Percentiles rank a stretch among this genome's conserved stretches.
Conservation (phyloP, 1,284 basidiomycete species). For the Rhodotorula sp. region DNA sequence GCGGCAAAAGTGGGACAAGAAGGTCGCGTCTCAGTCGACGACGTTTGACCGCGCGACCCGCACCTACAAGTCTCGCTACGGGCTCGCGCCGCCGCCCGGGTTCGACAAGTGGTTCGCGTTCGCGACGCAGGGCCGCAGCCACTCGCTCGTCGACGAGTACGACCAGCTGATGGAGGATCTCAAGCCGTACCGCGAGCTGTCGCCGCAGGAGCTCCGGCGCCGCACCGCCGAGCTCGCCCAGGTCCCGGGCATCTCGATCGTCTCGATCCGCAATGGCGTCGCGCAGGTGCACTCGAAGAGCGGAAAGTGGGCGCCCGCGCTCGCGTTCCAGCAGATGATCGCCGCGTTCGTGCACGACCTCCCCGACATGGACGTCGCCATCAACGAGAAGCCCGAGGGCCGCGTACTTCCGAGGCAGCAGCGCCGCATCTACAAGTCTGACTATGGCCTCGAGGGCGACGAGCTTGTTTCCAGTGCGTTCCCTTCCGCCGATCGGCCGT, state of each 20-base stretch:
- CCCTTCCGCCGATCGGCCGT: background rate
- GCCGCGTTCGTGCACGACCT: conserved; percentile 58
- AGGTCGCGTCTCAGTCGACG: conserved; percentile 40
- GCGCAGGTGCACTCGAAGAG: conserved; percentile 57
- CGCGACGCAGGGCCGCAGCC: conserved; percentile 64
- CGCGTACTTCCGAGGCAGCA: conserved; percentile 80
- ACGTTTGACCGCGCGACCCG: conserved; percentile 60
- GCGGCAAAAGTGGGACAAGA: conserved; percentile 20
- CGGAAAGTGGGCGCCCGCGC: conserved; percentile 62
- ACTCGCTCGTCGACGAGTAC: conserved; percentile 86
- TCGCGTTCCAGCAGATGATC: conserved; percentile 70
- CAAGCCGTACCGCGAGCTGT: conserved; percentile 73
- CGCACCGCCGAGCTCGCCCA: conserved; percentile 62
- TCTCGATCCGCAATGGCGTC: conserved; percentile 43
- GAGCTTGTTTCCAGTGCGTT: conserved; percentile 48
- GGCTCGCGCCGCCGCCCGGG: conserved; percentile 75
- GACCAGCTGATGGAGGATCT: conserved; percentile 78
- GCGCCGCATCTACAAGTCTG: conserved; percentile 41
- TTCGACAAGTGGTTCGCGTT: conserved; percentile 89
- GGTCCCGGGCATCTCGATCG: conserved; percentile 44
- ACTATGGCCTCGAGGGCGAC: conserved; percentile 40
- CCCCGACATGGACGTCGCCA: conserved; percentile 85
- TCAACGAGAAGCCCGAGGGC: conserved; percentile 88
- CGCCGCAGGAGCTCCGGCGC: conserved; percentile 69
- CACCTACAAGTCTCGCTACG: conserved; percentile 77